phyloP scores from a whole-genome alignment of 768 basidiomycete genomes.

The Daedalea quercina region DNA sequence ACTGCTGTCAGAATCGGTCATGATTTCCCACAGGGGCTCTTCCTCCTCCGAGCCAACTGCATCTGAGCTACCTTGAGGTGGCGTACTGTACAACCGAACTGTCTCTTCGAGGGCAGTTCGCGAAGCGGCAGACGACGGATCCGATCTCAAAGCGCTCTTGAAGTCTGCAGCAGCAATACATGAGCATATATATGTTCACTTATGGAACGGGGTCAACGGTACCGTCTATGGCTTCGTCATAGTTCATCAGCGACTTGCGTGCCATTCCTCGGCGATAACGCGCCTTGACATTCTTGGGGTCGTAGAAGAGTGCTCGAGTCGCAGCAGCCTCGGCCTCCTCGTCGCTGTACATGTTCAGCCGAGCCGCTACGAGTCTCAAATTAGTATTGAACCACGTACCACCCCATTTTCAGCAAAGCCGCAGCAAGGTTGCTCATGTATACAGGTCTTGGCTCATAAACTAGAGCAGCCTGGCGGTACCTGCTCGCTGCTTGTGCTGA shows the following conservation, averaged over 20 bases:
- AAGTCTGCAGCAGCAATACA: constrained; percentile 21
- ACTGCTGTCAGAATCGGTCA: constrained; percentile 44
- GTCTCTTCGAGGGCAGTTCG: constrained; percentile 14
- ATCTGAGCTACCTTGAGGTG: not conserved
- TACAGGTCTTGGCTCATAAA: constrained; percentile 31
- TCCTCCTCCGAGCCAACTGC: constrained; percentile 12
- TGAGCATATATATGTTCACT: not conserved
- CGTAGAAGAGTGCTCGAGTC: constrained; percentile 19
- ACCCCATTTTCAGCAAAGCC: constrained; percentile 34
- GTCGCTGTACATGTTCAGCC: constrained; percentile 14
- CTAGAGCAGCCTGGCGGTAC: constrained; percentile 33
- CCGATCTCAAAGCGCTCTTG: constrained; percentile 16
- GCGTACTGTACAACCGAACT: not conserved
- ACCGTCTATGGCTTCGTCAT: constrained; percentile 21
- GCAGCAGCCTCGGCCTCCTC: constrained; percentile 25
- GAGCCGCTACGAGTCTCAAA: not conserved
- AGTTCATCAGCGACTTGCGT: constrained; percentile 20
- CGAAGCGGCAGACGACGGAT: constrained; percentile 19
- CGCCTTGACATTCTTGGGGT: constrained; percentile 28
- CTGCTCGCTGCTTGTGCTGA: constrained; percentile 31
- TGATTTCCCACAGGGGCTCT: constrained; percentile 30
- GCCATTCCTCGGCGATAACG: constrained; percentile 30
- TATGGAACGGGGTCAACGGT: not conserved
- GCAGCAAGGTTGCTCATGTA: constrained; percentile 37
- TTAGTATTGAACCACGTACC: constrained; percentile 9